Conservation (phyloP, 2,329 filamentous ascomycete genomes). For the Cucurbitaria berberidis region DNA sequence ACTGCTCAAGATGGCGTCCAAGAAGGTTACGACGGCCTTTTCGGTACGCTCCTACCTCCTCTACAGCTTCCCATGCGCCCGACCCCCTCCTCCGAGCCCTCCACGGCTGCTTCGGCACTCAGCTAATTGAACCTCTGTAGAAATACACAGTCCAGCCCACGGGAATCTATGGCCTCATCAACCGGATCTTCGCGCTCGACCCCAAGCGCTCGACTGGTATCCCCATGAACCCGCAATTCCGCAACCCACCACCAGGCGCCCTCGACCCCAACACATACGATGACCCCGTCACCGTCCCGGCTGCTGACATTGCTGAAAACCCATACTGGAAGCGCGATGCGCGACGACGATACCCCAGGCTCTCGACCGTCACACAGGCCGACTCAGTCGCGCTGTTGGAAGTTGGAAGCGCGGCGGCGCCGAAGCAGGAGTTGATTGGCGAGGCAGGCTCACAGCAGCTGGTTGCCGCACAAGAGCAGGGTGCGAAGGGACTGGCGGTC, state of each 20-base stretch:
- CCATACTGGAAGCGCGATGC: constrained; percentile 95
- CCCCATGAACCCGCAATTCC: constrained; percentile 90
- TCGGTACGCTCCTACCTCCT: constrained; percentile 27
- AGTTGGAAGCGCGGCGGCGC: constrained; percentile 79
- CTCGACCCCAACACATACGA: constrained; percentile 74
- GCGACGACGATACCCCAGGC: constrained; percentile 79
- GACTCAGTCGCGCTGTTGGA: constrained; percentile 85
- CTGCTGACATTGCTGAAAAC: constrained; percentile 87
- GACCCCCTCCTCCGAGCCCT: constrained; percentile 10
- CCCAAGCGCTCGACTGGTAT: constrained; percentile 88
- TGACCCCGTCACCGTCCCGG: constrained; percentile 83
- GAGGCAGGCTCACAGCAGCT: constrained; percentile 76
- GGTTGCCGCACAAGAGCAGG: constrained; percentile 76
- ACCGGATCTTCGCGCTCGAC: constrained; percentile 79
- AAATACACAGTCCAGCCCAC: constrained; percentile 95
- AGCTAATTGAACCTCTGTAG: constrained; percentile 56
- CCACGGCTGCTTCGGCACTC: not conserved
- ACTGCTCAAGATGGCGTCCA: constrained; percentile 38
- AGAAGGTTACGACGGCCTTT: constrained; percentile 40
- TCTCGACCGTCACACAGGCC: constrained; percentile 80
- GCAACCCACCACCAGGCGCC: constrained; percentile 80
- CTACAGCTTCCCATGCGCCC: not conserved
- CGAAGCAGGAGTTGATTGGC: constrained; percentile 80
- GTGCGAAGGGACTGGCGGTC: constrained; percentile 71
- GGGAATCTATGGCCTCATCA: constrained; percentile 86